Conservation (phyloP, 129 eudicot species). For the Arctium minus region DNA sequence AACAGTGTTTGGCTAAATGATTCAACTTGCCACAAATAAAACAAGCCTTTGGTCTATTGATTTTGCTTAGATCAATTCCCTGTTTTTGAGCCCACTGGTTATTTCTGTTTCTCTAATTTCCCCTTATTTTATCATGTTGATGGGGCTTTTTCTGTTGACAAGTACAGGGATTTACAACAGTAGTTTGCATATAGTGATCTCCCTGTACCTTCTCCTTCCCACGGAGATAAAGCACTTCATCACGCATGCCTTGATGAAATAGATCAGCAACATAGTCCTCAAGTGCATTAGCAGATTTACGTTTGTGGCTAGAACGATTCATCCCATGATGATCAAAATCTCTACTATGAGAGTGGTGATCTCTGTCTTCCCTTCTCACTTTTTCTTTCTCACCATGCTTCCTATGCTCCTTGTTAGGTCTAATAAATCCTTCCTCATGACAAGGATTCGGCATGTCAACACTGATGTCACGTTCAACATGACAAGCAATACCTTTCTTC, state of each 20-base stretch:
- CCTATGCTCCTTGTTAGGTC: conserved; percentile 40
- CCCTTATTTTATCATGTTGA: too few species aligned
- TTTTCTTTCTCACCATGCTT: conserved; percentile 43
- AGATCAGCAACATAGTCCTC: conserved; percentile 52
- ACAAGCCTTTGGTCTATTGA: too few species aligned
- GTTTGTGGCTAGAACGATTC: conserved; percentile 30
- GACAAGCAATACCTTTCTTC: conserved; percentile 43
- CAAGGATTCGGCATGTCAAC: conserved; percentile 40
- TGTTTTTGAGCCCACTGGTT: too few species aligned
- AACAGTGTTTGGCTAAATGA: too few species aligned
- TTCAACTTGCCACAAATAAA: too few species aligned
- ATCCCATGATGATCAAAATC: conserved; percentile 26
- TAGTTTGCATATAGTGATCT: too few species aligned
- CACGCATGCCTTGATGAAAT: conserved; percentile 51
- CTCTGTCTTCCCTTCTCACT: conserved; percentile 46
- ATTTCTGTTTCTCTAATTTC: too few species aligned
- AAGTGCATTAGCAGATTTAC: conserved; percentile 41
- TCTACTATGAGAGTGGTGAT: conserved; percentile 40
- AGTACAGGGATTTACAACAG: too few species aligned
- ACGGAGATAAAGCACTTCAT: conserved; percentile 45
- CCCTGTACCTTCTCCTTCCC: conserved; percentile 77
- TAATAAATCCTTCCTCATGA: conserved; percentile 33
- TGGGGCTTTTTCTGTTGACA: too few species aligned
- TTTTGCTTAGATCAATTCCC: too few species aligned
- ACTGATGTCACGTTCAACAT: conserved; percentile 38